These are phyloP conservation scores for Termitomyces sp. DNA, from an alignment of 768 basidiomycete species.

Conservation along the genomic window DNA sequence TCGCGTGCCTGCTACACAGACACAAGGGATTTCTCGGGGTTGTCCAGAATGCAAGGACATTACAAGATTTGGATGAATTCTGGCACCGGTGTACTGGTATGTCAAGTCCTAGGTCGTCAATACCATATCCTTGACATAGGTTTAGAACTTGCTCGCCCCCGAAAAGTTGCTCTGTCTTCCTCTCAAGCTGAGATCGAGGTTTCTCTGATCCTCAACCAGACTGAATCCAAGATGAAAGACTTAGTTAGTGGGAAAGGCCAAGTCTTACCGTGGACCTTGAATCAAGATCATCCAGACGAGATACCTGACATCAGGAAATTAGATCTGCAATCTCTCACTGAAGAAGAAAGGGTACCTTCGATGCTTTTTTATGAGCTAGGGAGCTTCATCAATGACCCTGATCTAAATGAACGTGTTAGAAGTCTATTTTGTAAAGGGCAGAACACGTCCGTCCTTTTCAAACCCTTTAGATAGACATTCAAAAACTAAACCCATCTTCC, in stretches of 20 bases:
- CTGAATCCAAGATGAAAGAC: not conserved
- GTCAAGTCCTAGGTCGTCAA: not conserved
- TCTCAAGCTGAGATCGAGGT: not conserved
- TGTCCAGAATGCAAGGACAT: too few species aligned
- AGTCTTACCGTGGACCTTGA: not conserved
- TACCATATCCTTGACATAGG: too few species aligned
- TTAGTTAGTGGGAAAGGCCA: not conserved
- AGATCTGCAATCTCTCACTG: not conserved
- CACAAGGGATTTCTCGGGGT: too few species aligned
- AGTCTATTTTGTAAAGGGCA: not conserved
- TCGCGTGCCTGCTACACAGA: not conserved
- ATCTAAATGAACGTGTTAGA: not conserved
- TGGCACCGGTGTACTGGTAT: not conserved
- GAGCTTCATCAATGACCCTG: not conserved
- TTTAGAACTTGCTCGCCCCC: not conserved
- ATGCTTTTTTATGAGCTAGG: slow-evolving; percentile 7
- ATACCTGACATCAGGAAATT: not conserved
- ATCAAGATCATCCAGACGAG: not conserved
- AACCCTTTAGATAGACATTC: too few species aligned
- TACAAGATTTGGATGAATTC: too few species aligned
- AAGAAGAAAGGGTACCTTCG: not conserved
- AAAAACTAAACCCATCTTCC: not conserved
- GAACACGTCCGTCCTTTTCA: not conserved
- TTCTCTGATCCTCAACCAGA: not conserved
- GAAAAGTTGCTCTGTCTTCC: not conserved